A percentile compares a stretch with the other conserved stretches of the same genome.
phyloP scores from a whole-genome alignment of 371 early-diverging fungal species.

The Funneliformis caledonium region DNA sequence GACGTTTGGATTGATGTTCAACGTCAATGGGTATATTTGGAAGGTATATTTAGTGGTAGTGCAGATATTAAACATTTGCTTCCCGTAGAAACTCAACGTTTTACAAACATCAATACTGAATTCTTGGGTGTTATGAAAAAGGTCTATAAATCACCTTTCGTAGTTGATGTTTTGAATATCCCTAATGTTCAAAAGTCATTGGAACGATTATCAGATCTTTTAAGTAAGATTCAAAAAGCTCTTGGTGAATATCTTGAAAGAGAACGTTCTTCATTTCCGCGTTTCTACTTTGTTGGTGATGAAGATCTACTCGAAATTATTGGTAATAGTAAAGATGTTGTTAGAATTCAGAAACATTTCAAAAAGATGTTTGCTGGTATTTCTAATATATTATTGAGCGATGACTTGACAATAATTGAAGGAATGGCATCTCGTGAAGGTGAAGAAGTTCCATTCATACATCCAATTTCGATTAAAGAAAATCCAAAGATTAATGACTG shows the following conservation, averaged over 20 bases:
- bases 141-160: constrained; percentile 96
- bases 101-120: constrained; percentile 96
- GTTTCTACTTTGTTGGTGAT: constrained; percentile 99
- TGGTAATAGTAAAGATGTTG: constrained; percentile 96
- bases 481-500: constrained; percentile 96
- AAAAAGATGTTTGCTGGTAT: constrained; percentile 99
- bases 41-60: constrained; percentile 96
- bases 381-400: constrained; percentile 78
- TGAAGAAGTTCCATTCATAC: constrained; percentile 84
- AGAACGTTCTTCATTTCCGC: constrained; percentile 95
- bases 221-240: constrained; percentile 96
- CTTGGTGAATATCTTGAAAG: constrained; percentile 97
- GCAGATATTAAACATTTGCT: constrained; percentile 96
- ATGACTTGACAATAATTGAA: constrained; percentile 71
- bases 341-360: constrained; percentile 96
- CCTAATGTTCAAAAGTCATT: constrained; percentile 94
- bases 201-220: constrained; percentile 90
- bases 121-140: constrained; percentile 97
- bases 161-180: constrained; percentile 92
- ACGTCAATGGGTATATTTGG: constrained; percentile 98
- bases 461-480: constrained; percentile 79
- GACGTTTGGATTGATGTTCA: constrained; percentile 99
- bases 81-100: constrained; percentile 93
- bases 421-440: constrained; percentile 95
- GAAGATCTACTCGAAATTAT: constrained; percentile 99